Evolutionary conservation across 2,329 filamentous ascomycete species (phyloP).

Genomic region (Exophiala spinifera): DNA sequence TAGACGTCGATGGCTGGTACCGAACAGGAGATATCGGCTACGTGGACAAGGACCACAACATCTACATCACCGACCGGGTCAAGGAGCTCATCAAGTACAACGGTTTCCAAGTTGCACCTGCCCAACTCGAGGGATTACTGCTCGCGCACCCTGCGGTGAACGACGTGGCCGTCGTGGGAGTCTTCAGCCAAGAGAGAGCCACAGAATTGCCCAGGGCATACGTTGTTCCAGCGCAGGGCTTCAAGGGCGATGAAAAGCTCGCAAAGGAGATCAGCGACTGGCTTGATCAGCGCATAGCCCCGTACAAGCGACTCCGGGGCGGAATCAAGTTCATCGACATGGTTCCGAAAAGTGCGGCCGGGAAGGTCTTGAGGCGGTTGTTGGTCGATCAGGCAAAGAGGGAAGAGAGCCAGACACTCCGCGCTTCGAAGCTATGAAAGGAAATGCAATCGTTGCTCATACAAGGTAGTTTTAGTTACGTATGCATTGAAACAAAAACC

Average conservation of each 20-base stretch:
- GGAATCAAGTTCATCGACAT: conserved; percentile 47
- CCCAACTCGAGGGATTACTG: conserved; percentile 60
- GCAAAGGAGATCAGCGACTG: conserved; percentile 44
- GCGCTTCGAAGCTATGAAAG: background rate
- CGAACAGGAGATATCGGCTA: conserved; percentile 84
- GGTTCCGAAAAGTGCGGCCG: conserved; percentile 43
- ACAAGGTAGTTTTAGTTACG: no score
- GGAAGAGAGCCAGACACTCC: conserved; percentile 1
- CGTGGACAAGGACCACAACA: conserved; percentile 71
- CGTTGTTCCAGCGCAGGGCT: conserved; percentile 53
- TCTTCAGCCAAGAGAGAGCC: conserved; percentile 38
- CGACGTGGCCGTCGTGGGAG: conserved; percentile 62
- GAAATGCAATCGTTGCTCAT: no score
- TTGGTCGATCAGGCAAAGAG: conserved; percentile 16
- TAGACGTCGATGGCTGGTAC: conserved; percentile 72
- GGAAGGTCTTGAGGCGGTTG: conserved; percentile 12
- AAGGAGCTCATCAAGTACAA: conserved; percentile 66
- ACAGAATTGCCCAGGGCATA: conserved; percentile 69
- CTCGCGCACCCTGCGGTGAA: conserved; percentile 49
- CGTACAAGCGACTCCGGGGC: conserved; percentile 46
- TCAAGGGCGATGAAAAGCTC: conserved; percentile 48
- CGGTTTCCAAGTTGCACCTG: conserved; percentile 68
- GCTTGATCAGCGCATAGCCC: conserved; percentile 44
- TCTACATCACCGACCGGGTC: conserved; percentile 83
- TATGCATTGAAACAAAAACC: no score